Evolutionary conservation across 2,329 filamentous ascomycete genomes (phyloP), one percentile per base, ranked within the genome.

Genomic region (Cyclaneusma minus): DNA sequence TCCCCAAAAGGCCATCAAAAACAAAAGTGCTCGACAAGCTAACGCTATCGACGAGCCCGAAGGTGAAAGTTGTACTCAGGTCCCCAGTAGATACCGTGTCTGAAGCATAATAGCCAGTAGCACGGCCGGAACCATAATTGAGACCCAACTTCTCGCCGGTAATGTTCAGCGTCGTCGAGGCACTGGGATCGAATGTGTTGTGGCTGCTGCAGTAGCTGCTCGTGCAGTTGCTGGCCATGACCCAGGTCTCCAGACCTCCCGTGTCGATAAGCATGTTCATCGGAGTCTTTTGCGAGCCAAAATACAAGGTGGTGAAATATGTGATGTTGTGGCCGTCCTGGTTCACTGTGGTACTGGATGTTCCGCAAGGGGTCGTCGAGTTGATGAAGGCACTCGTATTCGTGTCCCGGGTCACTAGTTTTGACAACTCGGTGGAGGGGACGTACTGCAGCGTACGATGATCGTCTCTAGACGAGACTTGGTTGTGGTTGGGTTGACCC

Each of bases 1-100:
- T 54, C 4, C 83, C 84, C 3, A 93, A 55, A 25, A 93, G 91
- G 13, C 84, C 84, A 47, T 93, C 84, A 50, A 92, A 84, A 2
- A 81, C 77, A 40, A 87, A 92, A 27, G 66, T 64, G 15, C 58
- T 52, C 48, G 93, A 92, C 35, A 89, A 73, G 27, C 68, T 52
- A 1, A 80, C 83, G 2, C 79, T 79, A 17, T 64, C 66, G 13
- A 78, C 81, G 32, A 85, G 52, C 4, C 84, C 84, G 41, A 93
- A 80, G 3, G 67, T 58, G 39, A 83, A 62, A 2, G 61, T 48
- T 9, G 82, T 45, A 21, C 60, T 64, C 34, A 85, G 57, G 10
- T 68, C 69, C 3, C 72, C 78, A 36, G 92, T 54, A 4, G 60
- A 58, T 13, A 89, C 45, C 0, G 57, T 71, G 42, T 93, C 84